Percentiles rank a stretch among this genome's conserved stretches.
Evolutionary conservation across 306 rosid genomes (phyloP).

Genomic region (Castanea sativa): DNA sequence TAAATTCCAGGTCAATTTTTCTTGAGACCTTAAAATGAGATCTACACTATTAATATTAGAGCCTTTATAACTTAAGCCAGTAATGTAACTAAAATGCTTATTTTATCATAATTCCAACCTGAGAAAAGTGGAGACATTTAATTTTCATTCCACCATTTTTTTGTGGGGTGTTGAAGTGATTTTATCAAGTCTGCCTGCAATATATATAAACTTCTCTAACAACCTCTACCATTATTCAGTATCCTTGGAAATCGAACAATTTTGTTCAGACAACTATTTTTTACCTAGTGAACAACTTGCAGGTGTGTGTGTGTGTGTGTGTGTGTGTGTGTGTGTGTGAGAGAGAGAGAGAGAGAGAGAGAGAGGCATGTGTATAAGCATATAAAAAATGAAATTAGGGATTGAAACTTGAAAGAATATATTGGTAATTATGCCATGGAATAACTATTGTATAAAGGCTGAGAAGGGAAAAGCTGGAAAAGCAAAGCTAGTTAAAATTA

Average conservation of each 20-base stretch:
- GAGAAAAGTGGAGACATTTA: neutral
- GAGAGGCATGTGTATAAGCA: neutral
- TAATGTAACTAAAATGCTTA: neutral
- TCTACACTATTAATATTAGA: neutral
- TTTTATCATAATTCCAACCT: neutral
- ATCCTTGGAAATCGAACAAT: neutral
- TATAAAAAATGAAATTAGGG: neutral
- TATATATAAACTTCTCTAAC: neutral
- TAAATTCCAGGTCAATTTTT: neutral
- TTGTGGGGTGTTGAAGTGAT: neutral
- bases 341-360: neutral
- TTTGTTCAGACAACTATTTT: neutral
- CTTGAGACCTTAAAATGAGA: neutral
- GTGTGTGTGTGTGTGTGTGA: neutral
- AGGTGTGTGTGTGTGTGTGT: neutral
- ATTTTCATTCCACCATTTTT: neutral
- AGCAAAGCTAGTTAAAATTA: slow-evolving; percentile 32
- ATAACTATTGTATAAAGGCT: neutral
- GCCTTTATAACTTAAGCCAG: neutral
- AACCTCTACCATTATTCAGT: neutral
- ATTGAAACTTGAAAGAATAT: neutral
- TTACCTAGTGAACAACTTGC: neutral
- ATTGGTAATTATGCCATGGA: slow-evolving; percentile 4
- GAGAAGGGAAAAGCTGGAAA: slow-evolving; percentile 13
- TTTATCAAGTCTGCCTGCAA: neutral